phyloP scores from a whole-genome alignment of 83 land plant species.

The Picea engelmannii region DNA sequence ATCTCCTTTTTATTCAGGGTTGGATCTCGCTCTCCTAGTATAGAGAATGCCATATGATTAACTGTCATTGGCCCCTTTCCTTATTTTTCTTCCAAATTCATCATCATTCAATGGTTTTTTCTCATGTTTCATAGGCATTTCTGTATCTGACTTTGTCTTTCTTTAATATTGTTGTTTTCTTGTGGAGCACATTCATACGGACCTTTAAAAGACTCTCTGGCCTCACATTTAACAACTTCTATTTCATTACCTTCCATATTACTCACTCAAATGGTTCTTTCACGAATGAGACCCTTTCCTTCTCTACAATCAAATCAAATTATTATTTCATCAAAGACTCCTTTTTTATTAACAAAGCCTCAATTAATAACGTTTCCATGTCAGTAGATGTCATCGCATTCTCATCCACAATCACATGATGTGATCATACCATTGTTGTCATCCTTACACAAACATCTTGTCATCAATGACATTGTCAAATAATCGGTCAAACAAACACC shows the following conservation, averaged over 20 bases:
- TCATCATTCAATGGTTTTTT: conserved; percentile 33
- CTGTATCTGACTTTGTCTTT: neutral
- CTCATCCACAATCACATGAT: too few relatives aligned
- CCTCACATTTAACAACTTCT: neutral
- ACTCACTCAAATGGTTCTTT: neutral
- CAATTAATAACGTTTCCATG: too few relatives aligned
- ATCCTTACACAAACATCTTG: too few relatives aligned
- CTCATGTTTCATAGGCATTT: neutral
- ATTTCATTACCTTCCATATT: neutral
- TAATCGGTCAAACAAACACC: too few relatives aligned
- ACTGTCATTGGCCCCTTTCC: conserved; percentile 62
- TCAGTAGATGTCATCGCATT: too few relatives aligned
- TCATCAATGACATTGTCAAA: too few relatives aligned
- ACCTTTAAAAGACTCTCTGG: neutral
- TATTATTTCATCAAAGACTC: too few relatives aligned
- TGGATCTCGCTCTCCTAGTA: neutral
- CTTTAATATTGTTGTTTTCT: neutral
- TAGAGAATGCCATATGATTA: conserved; percentile 52
- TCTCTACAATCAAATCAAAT: too few relatives aligned
- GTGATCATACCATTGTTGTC: too few relatives aligned
- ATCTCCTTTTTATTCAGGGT: too few relatives aligned
- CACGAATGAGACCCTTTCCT: too few relatives aligned
- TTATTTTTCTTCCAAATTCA: conserved; percentile 74
- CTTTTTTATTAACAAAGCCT: too few relatives aligned
- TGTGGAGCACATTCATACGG: neutral